Base-by-base conservation (phyloP, 176 grass and related monocot genomes). In the Secale cereale region DNA sequence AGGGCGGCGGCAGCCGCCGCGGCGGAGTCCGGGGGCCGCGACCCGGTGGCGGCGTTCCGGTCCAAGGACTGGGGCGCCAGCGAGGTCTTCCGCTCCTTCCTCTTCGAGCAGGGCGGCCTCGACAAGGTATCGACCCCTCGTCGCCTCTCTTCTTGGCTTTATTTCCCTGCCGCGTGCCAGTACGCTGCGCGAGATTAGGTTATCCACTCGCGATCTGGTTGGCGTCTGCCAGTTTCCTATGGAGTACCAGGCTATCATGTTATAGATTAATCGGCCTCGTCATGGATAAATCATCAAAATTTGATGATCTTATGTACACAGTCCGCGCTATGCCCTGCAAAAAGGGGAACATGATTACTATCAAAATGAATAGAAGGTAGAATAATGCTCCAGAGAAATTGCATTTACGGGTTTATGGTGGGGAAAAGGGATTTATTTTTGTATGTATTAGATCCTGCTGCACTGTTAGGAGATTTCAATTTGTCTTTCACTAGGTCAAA, bases 31-130 rank as follows among this genome's bases (percentile, higher is more conserved):
- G 83, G 72, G 20, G 88, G 80, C 5, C 65, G 36, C 31, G 93
- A 95, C 61, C 93, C 89, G 4, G 89, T 89, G 43, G 90, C 90
- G 75, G 83, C 88, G 27, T 95, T 95, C 81, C 83, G 97, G 30
- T 86, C 93, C 8, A 98, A 92, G 59, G 97, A 98, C 17, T 98
- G 93, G 93, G 97, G 97, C 37, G 87, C 83, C 48, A 60, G 72
- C 41, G 97, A 95, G 35, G 81, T 98, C 9, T 91, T 98, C 91
- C 90, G 88, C 33, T 87, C 91, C 70, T 95, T 95, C 64, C 87
- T 98, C 86, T 95, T 95, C 81, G 91, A 91, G 39, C 81, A 94
- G 73, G 93, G 90, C 35, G 86, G 97, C 9, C 86, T 98, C 19
- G 81, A 41, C 41, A 91, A 82, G 97, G 97, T 95, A 73, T 39